Evolutionary conservation across 179 eudicot genomes (phyloP).

Genomic region (Beta macrorhiza): DNA sequence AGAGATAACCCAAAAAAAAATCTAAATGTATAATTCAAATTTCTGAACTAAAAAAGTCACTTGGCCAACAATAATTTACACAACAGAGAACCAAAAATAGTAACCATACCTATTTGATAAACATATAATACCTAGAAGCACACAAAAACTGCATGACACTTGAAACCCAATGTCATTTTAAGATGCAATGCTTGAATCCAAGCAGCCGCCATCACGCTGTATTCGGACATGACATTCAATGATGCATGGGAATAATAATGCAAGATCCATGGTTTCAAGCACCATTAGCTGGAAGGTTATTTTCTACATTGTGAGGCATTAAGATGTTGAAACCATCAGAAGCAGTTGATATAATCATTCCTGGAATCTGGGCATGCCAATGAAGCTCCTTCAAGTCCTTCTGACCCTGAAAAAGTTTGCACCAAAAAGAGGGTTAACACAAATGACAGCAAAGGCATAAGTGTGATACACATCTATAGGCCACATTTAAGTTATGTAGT

Average conservation of each 20-base stretch:
- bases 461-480: too few relatives aligned
- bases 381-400: constrained; percentile 94
- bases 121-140: neutral
- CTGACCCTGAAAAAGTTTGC: constrained; percentile 62
- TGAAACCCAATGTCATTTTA: neutral
- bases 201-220: neutral
- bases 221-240: neutral
- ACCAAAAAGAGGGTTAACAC: neutral
- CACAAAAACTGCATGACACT: neutral
- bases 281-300: constrained; percentile 62
- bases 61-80: constrained; percentile 19
- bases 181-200: neutral
- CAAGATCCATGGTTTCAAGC: constrained; percentile 14
- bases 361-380: constrained; percentile 95
- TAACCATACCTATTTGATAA: neutral
- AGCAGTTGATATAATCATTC: constrained; percentile 87
- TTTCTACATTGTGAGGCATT: constrained; percentile 87
- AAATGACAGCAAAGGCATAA: neutral
- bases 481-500: too few relatives aligned
- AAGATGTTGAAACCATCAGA: constrained; percentile 88
- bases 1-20: neutral
- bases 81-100: neutral
- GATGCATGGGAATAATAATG: neutral
- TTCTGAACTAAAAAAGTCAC: neutral
- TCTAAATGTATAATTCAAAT: too few relatives aligned